phyloP scores from a whole-genome alignment of 176 grass and related monocot species.

The Bromus sterilis region DNA sequence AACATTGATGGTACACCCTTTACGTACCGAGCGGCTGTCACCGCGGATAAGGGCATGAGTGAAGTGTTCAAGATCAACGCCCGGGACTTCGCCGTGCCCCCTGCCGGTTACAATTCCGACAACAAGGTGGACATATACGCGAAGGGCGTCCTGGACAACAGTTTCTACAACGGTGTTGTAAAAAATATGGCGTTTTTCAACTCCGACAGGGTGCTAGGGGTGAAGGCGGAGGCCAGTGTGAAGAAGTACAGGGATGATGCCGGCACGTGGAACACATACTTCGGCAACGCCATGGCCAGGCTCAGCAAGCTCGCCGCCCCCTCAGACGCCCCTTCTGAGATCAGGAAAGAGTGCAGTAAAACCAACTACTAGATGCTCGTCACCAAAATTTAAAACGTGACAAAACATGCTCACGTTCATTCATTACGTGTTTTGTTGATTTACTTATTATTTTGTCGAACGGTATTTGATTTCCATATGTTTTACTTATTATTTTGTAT shows the following conservation, averaged over 20 bases:
- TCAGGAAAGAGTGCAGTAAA: neutral
- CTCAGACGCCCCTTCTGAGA: neutral
- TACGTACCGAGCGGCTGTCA: neutral
- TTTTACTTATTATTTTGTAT: no score
- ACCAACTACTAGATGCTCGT: neutral
- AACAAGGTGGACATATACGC: neutral
- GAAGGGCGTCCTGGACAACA: neutral
- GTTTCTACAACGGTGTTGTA: conserved; percentile 4
- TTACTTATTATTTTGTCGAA: no score
- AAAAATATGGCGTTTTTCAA: conserved; percentile 18
- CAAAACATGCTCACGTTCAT: no score
- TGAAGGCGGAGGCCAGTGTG: neutral
- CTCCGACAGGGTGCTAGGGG: conserved; percentile 17
- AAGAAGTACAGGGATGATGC: neutral
- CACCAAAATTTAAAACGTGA: no score
- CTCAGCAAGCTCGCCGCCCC: conserved; percentile 7
- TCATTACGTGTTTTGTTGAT: no score
- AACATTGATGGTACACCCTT: no score
- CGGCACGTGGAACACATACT: neutral
- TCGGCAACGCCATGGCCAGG: neutral
- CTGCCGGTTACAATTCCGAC: neutral
- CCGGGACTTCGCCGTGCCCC: neutral
- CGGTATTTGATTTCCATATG: no score
- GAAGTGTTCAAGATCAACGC: neutral
- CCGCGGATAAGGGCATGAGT: no score